Evolutionary conservation across 495 filamentous ascomycete genomes (phyloP), one percentile per base, ranked within the genome.

Genomic region (Chlorociboria aeruginascens): DNA sequence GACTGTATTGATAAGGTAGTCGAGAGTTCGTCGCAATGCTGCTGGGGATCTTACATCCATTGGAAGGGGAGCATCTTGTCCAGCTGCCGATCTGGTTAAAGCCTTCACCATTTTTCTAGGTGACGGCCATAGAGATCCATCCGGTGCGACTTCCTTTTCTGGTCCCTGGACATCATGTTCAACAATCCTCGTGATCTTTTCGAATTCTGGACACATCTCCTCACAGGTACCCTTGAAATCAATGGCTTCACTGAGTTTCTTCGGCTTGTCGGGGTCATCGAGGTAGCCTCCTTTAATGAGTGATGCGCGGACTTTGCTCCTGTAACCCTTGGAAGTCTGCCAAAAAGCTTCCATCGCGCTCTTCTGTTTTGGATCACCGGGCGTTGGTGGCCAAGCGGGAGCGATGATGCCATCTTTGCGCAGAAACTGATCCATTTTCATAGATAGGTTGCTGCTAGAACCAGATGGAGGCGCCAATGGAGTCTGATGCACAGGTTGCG

Each of bases 201-300:
- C 93, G 58, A 79, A 95, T 53, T 90, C 82, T 0, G 93, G 86
- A 62, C 93, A 99, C 89, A 95, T 96, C 50, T 86, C 81, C 53
- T 84, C 78, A 58, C 89, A 97, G 45, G 83, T 90, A 8, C 90
- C 92, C 46, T 86, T 81, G 14, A 88, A 89, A 3, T 82, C 83
- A 37, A 96, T 85, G 3, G 92, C 89, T 49, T 95, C 77, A 35
- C 82, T 77, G 31, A 97, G 73, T 32, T 72, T 79, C 42, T 83
- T 84, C 9, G 79, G 83, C 59, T 86, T 85, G 38, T 93, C 81
- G 0, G 93, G 93, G 58, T 99, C 89, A 43, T 92, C 86, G 62
- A 96, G 83, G 17, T 85, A 73, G 8, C 83, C 82, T 44, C 78
- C 76, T 48, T 69, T 73, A 45, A 93, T 89, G 9, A 89, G 78